Base-by-base conservation (phyloP, 208 protist genomes). In the Crithidia thermophila region DNA sequence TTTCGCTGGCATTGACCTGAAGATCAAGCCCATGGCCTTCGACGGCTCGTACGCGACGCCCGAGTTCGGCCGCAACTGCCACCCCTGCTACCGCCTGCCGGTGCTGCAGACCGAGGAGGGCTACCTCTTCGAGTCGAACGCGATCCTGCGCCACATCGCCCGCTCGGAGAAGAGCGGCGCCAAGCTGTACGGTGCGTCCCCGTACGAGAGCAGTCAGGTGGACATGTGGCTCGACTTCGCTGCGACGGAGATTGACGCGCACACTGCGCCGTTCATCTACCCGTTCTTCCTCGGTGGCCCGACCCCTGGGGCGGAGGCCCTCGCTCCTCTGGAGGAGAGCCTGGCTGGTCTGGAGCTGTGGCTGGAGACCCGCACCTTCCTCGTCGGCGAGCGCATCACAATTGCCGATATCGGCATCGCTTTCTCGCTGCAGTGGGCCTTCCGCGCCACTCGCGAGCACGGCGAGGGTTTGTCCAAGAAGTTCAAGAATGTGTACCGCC, bases 151-250 rank as follows among this genome's bases (percentile, higher is more conserved):
- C 60, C 72, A 90, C 82, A 82, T 97, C 58, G 91, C 81, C 28
- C 84, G 88, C 47, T 16, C 72, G 21, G 79, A 85, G 71, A 84
- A 78, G 72, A 82, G 67, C 61, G 75, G 75, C 52, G 66, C 39
- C 36, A 79, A 85, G 46, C 86, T 95, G 9, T 94, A 93, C 71
- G 91, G 91, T 57, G 9, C 39, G 61, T 92, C 83, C 5, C 79
- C 75, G 3, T 93, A 85, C 69, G 83, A 97, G 77, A 65, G 30
- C 49, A 81, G 72, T 31, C 85, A 94, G 74, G 81, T 94, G 20
- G 91, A 97, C 77, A 87, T 83, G 82, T 97, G 91, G 91, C 66
- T 97, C 14, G 91, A 97, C 78, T 94, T 94, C 66, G 72, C 79
- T 10, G 43, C 71, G 18, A 84, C 58, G 7, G 91, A 97, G 77